phyloP scores from a whole-genome alignment of 176 grass and related monocot species.

The Bonia amplexicaulis region DNA sequence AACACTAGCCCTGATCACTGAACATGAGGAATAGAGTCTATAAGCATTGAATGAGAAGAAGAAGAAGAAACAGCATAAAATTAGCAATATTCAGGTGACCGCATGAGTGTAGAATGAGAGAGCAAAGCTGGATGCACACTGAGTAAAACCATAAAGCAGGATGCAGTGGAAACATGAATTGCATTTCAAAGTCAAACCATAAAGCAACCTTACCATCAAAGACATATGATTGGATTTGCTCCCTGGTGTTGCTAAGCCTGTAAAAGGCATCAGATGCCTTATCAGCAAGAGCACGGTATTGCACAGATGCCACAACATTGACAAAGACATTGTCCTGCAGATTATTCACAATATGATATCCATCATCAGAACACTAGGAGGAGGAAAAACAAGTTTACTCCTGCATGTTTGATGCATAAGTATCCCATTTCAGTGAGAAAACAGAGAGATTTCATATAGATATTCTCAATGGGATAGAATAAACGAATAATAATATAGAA shows the following conservation, averaged over 20 bases:
- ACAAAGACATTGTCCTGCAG: constrained; percentile 94
- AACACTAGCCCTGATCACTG: constrained; percentile 88
- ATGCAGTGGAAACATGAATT: not conserved
- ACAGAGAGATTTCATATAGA: not conserved
- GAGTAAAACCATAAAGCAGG: not conserved
- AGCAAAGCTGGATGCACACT: not conserved
- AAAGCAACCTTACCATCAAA: constrained; percentile 64
- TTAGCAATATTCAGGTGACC: constrained; percentile 4
- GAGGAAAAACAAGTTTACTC: not conserved
- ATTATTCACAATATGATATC: constrained; percentile 20
- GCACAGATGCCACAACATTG: constrained; percentile 85
- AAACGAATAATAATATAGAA: not conserved
- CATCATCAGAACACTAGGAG: not conserved
- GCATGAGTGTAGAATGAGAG: not conserved
- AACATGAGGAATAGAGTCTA: constrained; percentile 16
- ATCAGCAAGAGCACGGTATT: constrained; percentile 69
- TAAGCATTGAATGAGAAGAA: constrained; percentile 12
- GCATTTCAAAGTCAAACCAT: not conserved
- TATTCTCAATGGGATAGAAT: not conserved
- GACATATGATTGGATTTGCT: constrained; percentile 91
- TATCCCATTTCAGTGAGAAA: constrained; percentile 1
- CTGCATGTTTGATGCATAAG: not conserved
- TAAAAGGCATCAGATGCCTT: constrained; percentile 90
- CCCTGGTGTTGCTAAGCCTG: constrained; percentile 74
- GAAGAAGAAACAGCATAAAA: not conserved